Base-by-base conservation (phyloP, 2,329 filamentous ascomycete genomes). In the Fusarium sp. region DNA sequence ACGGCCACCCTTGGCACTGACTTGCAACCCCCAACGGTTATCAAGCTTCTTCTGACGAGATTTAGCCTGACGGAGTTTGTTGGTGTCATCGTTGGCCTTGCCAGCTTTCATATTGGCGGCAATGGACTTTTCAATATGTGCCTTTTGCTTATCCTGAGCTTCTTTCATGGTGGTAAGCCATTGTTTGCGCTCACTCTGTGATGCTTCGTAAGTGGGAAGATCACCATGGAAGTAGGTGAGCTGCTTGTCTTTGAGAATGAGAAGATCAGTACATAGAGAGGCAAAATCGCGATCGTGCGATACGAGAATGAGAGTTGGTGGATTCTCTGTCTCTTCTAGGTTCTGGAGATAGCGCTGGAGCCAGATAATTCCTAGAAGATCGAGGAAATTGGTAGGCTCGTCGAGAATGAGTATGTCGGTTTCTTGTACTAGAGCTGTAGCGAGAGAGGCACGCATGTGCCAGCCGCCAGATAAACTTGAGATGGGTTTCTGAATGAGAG, bases 331-430 rank as follows among this genome's bases (percentile, higher is more conserved):
- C 21, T 88, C 85, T 6, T 84, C 83, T 5, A 91, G 78, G 2
- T 85, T 81, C 37, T 86, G 82, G 12, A 97, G 86, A 74, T 94
- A 91, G 15, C 86, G 86, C 75, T 97, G 91, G 2, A 97, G 84
- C 93, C 93, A 97, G 57, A 97, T 88, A 59, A 97, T 94, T 2
- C 92, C 92, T 0, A 94, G 85, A 1, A 97, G 83, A 74, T 97
- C 93, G 2, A 97, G 85, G 75, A 93, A 97, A 75, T 97, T 97
- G 33, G 93, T 97, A 0, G 93, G 93, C 76, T 97, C 93, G 77
- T 97, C 93, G 4, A 97, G 87, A 50, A 97, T 90, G 60, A 97
- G 83, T 4, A 97, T 88, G 69, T 97, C 93, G 0, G 90, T 88
- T 10, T 91, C 87, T 66, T 94, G 91, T 2, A 93, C 86, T 6